Evolutionary conservation across 768 basidiomycete genomes (phyloP).

Genomic region (Kwoniella botswanensis): DNA sequence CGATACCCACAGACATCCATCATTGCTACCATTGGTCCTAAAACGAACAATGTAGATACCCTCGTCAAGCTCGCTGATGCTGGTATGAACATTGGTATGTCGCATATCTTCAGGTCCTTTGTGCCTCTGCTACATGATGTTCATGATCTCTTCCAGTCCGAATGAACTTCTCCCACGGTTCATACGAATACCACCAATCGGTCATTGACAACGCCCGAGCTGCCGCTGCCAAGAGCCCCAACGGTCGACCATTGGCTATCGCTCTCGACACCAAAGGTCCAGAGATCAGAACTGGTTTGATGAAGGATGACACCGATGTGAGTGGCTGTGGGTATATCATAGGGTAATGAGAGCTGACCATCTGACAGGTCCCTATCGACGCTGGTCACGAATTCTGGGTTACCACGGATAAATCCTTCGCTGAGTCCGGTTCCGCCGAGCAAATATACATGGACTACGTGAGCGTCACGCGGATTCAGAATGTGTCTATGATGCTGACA

Average conservation of each 20-base stretch:
- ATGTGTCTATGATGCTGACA: constrained; percentile 4
- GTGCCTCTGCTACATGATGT: not conserved
- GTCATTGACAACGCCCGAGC: constrained; percentile 97
- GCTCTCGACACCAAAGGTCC: constrained; percentile 99
- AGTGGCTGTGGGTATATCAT: constrained; percentile 50
- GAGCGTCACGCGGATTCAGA: constrained; percentile 54
- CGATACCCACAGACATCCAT: constrained; percentile 75
- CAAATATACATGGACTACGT: constrained; percentile 93
- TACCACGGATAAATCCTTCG: constrained; percentile 80
- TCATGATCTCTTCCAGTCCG: constrained; percentile 69
- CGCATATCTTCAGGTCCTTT: not conserved
- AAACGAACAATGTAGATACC: constrained; percentile 89
- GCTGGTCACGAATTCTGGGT: constrained; percentile 95
- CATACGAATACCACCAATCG: constrained; percentile 97
- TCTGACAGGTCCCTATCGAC: constrained; percentile 71
- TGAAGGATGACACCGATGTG: constrained; percentile 84
- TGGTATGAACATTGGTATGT: constrained; percentile 95
- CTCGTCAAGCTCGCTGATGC: constrained; percentile 81
- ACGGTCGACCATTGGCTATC: constrained; percentile 91
- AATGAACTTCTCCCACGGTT: constrained; percentile 99
- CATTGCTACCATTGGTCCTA: constrained; percentile 99
- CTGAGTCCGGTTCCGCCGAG: constrained; percentile 78
- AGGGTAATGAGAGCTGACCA: constrained; percentile 62
- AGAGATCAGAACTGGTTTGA: constrained; percentile 96
- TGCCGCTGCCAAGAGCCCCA: constrained; percentile 72